Conservation (phyloP, 768 basidiomycete species). For the Mycena polygramma region DNA sequence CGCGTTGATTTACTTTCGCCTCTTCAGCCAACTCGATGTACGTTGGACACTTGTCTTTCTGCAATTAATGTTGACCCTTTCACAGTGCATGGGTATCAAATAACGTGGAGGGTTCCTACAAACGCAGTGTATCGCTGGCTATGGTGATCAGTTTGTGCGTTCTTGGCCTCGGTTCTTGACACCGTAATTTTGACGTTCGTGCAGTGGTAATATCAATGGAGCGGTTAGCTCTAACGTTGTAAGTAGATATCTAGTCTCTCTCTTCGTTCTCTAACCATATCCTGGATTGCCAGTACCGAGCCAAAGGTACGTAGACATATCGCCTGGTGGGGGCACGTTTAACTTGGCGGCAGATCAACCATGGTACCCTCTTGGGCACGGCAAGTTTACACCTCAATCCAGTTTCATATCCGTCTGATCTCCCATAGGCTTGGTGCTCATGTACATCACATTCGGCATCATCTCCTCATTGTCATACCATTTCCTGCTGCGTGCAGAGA, state of each 20-base stretch:
- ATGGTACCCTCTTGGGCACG: conserved; percentile 70
- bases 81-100: conserved; percentile 71
- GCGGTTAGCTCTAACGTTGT: conserved; percentile 84
- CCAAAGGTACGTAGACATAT: conserved; percentile 36
- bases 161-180: conserved; percentile 2
- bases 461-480: conserved; percentile 58
- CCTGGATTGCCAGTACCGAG: conserved; percentile 64
- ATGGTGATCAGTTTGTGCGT: conserved; percentile 77
- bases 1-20: not conserved
- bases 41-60: conserved; percentile 1
- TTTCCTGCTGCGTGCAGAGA: conserved; percentile 67
- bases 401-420: not conserved
- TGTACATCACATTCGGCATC: conserved; percentile 79
- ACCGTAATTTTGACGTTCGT: not conserved
- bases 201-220: conserved; percentile 79
- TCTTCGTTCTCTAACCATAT: conserved; percentile 21
- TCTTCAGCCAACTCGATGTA: conserved; percentile 72
- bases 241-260: conserved; percentile 45
- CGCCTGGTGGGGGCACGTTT: not conserved
- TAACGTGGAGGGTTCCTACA: conserved; percentile 82
- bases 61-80: not conserved
- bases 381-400: conserved; percentile 41
- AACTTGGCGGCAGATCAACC: conserved; percentile 59
- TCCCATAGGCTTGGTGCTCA: conserved; percentile 72
- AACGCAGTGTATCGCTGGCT: conserved; percentile 77